phyloP scores from a whole-genome alignment of 1,284 basidiomycete genomes.

The Melampsora americana region DNA sequence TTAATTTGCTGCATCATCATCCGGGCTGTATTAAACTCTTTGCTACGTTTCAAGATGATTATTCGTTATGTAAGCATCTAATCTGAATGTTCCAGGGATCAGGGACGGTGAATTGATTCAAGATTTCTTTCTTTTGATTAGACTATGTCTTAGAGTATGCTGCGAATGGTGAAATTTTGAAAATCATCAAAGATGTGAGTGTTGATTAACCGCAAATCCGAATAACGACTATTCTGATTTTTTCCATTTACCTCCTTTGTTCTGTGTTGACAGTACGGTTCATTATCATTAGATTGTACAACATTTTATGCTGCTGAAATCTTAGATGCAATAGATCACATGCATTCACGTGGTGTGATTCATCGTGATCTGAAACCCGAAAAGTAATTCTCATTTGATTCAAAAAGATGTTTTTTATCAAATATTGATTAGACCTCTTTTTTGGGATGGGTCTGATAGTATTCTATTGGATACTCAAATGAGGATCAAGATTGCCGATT shows the following conservation, averaged over 20 bases:
- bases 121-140: constrained; percentile 53
- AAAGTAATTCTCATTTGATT: constrained; percentile 58
- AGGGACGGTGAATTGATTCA: background rate
- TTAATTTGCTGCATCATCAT: constrained; percentile 57
- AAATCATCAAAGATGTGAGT: constrained; percentile 62
- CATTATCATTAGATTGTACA: constrained; percentile 70
- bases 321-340: constrained; percentile 79
- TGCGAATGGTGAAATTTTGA: constrained; percentile 82
- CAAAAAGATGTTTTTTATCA: background rate
- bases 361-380: constrained; percentile 94
- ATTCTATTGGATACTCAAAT: constrained; percentile 78
- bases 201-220: too few species aligned
- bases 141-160: constrained; percentile 88
- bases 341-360: constrained; percentile 81
- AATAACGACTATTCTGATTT: background rate
- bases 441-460: constrained; percentile 55
- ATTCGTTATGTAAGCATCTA: constrained; percentile 26
- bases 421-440: background rate
- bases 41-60: constrained; percentile 51
- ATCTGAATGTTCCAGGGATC: too few species aligned
- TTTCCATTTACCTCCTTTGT: background rate
- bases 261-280: constrained; percentile 59
- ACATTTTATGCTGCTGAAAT: constrained; percentile 83
- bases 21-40: constrained; percentile 50
- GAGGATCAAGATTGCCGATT: constrained; percentile 92